Conservation (phyloP, 2,329 filamentous ascomycete species). For the Conoideocrella luteorostrata region DNA sequence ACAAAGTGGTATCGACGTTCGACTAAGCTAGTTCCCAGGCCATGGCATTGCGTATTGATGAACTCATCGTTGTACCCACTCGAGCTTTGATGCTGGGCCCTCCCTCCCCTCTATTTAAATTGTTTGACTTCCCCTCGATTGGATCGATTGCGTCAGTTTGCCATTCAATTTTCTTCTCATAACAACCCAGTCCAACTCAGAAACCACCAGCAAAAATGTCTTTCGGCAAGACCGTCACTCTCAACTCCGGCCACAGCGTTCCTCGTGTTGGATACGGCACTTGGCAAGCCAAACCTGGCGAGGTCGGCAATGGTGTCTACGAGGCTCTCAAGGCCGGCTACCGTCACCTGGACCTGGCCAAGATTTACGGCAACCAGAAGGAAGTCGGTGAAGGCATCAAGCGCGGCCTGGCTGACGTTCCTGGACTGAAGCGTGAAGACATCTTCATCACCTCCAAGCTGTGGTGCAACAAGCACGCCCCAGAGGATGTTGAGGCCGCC, state of each 20-base stretch:
- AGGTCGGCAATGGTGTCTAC: slow-evolving; percentile 59
- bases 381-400: slow-evolving; percentile 52
- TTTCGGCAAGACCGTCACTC: slow-evolving; percentile 47
- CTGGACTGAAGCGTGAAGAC: slow-evolving; percentile 46
- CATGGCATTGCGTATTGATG: background rate
- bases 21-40: background rate
- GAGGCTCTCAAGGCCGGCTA: slow-evolving; percentile 58
- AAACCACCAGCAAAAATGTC: slow-evolving; percentile 42
- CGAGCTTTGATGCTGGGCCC: slow-evolving; percentile 3
- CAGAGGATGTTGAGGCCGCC: slow-evolving; percentile 50
- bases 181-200: background rate
- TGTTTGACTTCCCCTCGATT: background rate
- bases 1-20: too few species aligned
- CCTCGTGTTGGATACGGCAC: slow-evolving; percentile 55
- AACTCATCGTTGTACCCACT: slow-evolving; percentile 8
- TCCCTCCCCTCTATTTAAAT: background rate
- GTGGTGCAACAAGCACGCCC: slow-evolving; percentile 53
- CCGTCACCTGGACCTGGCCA: slow-evolving; percentile 51
- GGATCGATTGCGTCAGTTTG: background rate
- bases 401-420: slow-evolving; percentile 37
- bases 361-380: slow-evolving; percentile 58
- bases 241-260: slow-evolving; percentile 60
- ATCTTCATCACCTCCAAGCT: slow-evolving; percentile 65
- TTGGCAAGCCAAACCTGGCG: slow-evolving; percentile 60
- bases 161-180: background rate